Evolutionary conservation across 805 yeast species (phyloP).

Genomic region (Saccharomycopsis sp.): DNA sequence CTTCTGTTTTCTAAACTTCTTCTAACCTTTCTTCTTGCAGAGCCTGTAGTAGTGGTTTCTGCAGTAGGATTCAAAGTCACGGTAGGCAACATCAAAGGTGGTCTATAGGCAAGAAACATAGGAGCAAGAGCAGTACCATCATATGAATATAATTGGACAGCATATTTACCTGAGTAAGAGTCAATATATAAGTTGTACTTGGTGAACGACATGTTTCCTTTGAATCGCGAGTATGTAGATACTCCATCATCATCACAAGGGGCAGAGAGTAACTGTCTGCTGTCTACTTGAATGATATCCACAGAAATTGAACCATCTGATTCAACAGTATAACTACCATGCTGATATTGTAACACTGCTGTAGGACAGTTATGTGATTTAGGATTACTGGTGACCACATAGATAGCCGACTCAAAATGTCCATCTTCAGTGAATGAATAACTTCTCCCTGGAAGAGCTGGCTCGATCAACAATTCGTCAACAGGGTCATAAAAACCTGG

Average conservation of each 20-base stretch:
- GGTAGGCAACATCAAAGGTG: constrained; percentile 96
- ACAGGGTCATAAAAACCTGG: constrained; percentile 95
- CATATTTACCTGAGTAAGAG: constrained; percentile 76
- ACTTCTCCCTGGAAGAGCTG: constrained; percentile 90
- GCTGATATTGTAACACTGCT: constrained; percentile 82
- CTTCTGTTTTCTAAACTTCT: constrained; percentile 63
- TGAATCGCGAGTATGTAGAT: constrained; percentile 66
- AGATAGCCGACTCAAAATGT: constrained; percentile 80
- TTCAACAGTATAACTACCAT: constrained; percentile 66
- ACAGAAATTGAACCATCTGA: constrained; percentile 63
- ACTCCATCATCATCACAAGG: constrained; percentile 68
- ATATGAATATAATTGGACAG: constrained; percentile 64
- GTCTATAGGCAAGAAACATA: constrained; percentile 82
- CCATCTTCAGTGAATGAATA: constrained; percentile 94
- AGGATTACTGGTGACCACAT: constrained; percentile 69
- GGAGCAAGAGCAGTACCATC: constrained; percentile 84
- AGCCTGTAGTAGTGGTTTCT: constrained; percentile 31
- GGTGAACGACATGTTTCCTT: constrained; percentile 55
- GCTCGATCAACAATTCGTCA: constrained; percentile 90
- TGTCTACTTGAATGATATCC: constrained; percentile 78
- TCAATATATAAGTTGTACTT: constrained; percentile 58
- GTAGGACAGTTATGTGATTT: constrained; percentile 73
- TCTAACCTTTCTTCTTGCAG: constrained; percentile 29
- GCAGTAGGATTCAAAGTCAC: constrained; percentile 80
- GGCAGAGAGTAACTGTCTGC: constrained; percentile 81